Percentiles rank a stretch among this genome's conserved stretches.
phyloP scores from a whole-genome alignment of 1,284 basidiomycete genomes.

The Clitocybe nebularis region DNA sequence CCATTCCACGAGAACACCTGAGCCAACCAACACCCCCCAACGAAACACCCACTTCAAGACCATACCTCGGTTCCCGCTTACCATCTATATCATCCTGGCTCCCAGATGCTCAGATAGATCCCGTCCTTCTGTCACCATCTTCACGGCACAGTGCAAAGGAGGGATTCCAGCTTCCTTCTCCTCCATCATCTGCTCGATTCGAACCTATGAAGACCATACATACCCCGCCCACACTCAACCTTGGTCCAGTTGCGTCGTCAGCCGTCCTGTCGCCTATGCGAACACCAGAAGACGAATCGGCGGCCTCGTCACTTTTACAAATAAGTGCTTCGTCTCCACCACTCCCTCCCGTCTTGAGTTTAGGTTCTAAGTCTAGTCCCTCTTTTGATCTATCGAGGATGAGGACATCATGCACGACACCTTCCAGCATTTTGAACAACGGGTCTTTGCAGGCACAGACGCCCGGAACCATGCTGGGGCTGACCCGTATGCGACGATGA shows the following conservation, averaged over 20 bases:
- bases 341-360: slow-evolving; percentile 4
- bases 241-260: slow-evolving; percentile 27
- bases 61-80: slow-evolving; percentile 23
- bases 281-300: slow-evolving; percentile 66
- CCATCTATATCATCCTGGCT: slow-evolving; percentile 47
- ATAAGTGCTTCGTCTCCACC: slow-evolving; percentile 45
- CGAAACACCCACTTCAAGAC: not conserved
- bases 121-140: slow-evolving; percentile 22
- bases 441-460: slow-evolving; percentile 14
- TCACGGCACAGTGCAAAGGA: slow-evolving; percentile 8
- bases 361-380: not conserved
- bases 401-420: slow-evolving; percentile 9
- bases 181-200: slow-evolving; percentile 41
- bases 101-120: slow-evolving; percentile 26
- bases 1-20: not conserved
- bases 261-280: slow-evolving; percentile 31
- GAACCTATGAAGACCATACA: slow-evolving; percentile 26
- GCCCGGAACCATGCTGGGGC: slow-evolving; percentile 17
- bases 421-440: not conserved
- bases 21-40: slow-evolving; percentile 1
- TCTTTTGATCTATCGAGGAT: slow-evolving; percentile 12
- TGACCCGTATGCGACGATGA: too few relatives aligned
- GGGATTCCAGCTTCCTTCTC: slow-evolving; percentile 38
- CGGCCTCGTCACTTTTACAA: slow-evolving; percentile 62
- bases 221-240: slow-evolving; percentile 29